Base-by-base conservation (phyloP, 225 moss, liverwort and hornwort genomes). In the Rhytidiadelphus loreus region DNA sequence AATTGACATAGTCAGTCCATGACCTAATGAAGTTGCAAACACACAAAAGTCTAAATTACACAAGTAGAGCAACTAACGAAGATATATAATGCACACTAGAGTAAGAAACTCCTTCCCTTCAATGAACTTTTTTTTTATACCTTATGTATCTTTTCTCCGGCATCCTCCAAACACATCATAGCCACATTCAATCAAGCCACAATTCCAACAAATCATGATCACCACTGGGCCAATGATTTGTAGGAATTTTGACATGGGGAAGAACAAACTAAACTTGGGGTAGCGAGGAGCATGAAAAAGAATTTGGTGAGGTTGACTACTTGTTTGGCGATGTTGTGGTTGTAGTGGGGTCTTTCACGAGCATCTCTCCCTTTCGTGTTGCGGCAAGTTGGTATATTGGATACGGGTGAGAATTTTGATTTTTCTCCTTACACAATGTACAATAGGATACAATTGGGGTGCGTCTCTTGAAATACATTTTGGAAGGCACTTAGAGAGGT, bases 311-410 rank as follows among this genome's bases (percentile, higher is more conserved):
- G 4, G 18, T 46, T 30, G 30, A 43, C 46, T 48, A 11, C 4
- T 12, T 3, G 2, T 30, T 48, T 69, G 12, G 12, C 1, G 7
- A n/a, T 23, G 13, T 12, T 1, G 4, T 70, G 15, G 3, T 25
- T 4, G 15, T 1, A 68, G 0, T 25, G 5, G 8, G 0, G 1
- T 3, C 5, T 70, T 15, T 32, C 7, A 32, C 12, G 7, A 48
- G 48, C 4, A 2, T 4, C 1, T 12, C 12, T 48, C 48, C 0
- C 4, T 48, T 48, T 4, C 2, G 1, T 74, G 11, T 32, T 30
- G 12, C 7, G 2, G 1, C 7, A 0, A 20, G 7, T 18, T 48
- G 18, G 11, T 48, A 4, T 19, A 30, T 2, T 2, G 1, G 0
- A 73, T 19, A 12, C 11, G 2, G 11, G 4, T 30, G 48, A 18